Evolutionary conservation across 1,139 yeast species (phyloP).

Genomic region (Candida tunisiensis): DNA sequence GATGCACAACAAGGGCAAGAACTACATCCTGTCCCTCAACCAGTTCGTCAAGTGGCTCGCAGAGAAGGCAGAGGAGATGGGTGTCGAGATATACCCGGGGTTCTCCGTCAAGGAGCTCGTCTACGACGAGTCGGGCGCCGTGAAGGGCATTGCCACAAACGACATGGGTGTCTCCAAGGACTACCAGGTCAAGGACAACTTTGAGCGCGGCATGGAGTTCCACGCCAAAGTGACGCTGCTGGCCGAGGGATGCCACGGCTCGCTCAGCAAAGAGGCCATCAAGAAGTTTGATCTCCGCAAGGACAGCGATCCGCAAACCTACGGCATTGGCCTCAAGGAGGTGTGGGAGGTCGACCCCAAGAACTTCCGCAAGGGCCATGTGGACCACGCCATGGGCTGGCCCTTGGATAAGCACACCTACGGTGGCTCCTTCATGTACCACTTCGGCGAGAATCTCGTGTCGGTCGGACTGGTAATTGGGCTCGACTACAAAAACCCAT

Average conservation of each 20-base stretch:
- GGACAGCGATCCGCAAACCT: constrained; percentile 64
- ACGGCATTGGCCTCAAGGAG: constrained; percentile 89
- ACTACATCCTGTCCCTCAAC: constrained; percentile 72
- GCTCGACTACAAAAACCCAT: constrained; percentile 84
- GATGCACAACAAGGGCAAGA: constrained; percentile 61
- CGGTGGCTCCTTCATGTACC: constrained; percentile 97
- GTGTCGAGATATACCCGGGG: constrained; percentile 88
- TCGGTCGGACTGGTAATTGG: constrained; percentile 87
- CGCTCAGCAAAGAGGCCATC: constrained; percentile 64
- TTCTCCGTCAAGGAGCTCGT: constrained; percentile 76
- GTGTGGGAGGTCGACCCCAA: constrained; percentile 93
- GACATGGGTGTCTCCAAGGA: constrained; percentile 71
- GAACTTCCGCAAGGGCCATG: constrained; percentile 64
- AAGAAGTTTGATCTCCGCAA: constrained; percentile 50
- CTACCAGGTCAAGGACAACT: constrained; percentile 62
- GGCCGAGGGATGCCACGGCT: constrained; percentile 97
- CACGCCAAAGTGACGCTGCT: constrained; percentile 75
- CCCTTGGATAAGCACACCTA: constrained; percentile 64
- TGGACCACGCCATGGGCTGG: constrained; percentile 79
- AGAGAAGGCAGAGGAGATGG: constrained; percentile 82
- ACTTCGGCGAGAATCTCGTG: constrained; percentile 85
- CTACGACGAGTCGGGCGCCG: constrained; percentile 40
- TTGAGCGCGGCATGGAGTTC: constrained; percentile 95
- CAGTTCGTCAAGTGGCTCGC: constrained; percentile 68
- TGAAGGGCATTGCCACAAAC: constrained; percentile 83